Evolutionary conservation across 2,329 filamentous ascomycete genomes (phyloP).

Genomic region (Pleoardoris graminearum): DNA sequence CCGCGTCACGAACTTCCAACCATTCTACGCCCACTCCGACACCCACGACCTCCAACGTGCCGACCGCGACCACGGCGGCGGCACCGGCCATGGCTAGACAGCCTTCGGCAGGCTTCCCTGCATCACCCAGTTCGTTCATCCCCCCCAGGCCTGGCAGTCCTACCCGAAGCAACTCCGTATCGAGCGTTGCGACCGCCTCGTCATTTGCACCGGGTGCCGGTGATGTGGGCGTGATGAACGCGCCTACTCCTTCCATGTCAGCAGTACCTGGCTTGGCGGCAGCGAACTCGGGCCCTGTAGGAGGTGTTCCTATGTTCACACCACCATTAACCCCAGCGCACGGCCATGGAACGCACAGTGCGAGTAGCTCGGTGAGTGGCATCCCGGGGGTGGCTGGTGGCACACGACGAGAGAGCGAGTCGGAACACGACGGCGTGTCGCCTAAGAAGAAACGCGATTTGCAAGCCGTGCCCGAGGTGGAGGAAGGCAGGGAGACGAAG

Average conservation of each 20-base stretch:
- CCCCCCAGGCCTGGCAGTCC: conserved; percentile 71
- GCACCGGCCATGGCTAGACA: conserved; percentile 45
- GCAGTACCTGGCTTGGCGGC: conserved; percentile 77
- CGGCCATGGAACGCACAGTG: conserved; percentile 53
- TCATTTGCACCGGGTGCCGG: conserved; percentile 47
- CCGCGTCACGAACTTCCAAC: conserved; percentile 52
- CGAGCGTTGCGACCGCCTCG: conserved; percentile 72
- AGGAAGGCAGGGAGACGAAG: conserved; percentile 46
- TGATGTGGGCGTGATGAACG: conserved; percentile 60
- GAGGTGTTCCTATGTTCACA: conserved; percentile 73
- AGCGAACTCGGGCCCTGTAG: conserved; percentile 63
- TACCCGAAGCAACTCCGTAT: conserved; percentile 81
- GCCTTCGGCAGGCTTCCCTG: conserved; percentile 58
- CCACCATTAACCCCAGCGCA: conserved; percentile 82
- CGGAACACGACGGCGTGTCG: conserved; percentile 37
- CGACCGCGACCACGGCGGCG: conserved; percentile 53
- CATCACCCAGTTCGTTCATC: conserved; percentile 61
- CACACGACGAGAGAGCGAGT: conserved; percentile 37
- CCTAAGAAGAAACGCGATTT: conserved; percentile 42
- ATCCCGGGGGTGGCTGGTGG: conserved; percentile 47
- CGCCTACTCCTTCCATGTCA: conserved; percentile 77
- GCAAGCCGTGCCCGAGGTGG: conserved; percentile 41
- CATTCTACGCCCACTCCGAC: conserved; percentile 73
- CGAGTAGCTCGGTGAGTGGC: conserved; percentile 57
- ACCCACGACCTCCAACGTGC: conserved; percentile 65